Evolutionary conservation across 805 yeast genomes (phyloP).

Genomic region (Komagataella phaffii): DNA sequence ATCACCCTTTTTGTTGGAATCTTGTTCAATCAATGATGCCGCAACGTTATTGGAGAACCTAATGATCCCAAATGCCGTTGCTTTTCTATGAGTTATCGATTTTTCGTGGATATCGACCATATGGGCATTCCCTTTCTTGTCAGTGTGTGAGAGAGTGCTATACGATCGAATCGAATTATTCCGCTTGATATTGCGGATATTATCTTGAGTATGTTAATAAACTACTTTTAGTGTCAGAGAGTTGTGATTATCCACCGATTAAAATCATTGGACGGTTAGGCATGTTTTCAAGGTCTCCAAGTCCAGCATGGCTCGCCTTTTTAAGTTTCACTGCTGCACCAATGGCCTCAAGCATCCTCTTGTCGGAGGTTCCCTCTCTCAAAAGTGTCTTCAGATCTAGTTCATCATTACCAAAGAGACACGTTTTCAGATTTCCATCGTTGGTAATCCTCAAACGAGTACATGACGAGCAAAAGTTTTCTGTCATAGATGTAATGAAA

Average conservation of each 20-base stretch:
- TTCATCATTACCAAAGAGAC: conserved; percentile 39
- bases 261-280: conserved; percentile 43
- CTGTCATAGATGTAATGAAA: conserved; percentile 43
- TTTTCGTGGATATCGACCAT: conserved; percentile 38
- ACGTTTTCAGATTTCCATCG: conserved; percentile 42
- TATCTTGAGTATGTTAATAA: conserved; percentile 3
- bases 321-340: conserved; percentile 31
- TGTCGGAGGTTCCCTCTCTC: conserved; percentile 21
- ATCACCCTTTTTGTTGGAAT: conserved; percentile 36
- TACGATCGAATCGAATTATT: not conserved
- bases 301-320: conserved; percentile 37
- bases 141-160: conserved; percentile 22
- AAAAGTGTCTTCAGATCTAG: conserved; percentile 31
- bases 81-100: conserved; percentile 22
- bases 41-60: conserved; percentile 21
- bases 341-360: conserved; percentile 23
- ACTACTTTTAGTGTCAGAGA: not conserved
- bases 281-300: conserved; percentile 28
- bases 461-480: conserved; percentile 36
- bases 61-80: conserved; percentile 29
- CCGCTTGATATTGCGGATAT: not conserved
- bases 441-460: conserved; percentile 37
- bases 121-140: conserved; percentile 24
- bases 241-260: conserved; percentile 32
- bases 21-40: conserved; percentile 17